A percentile compares a stretch with the other conserved stretches of the same genome.
Conservation (phyloP, 2,329 filamentous ascomycete genomes). For the Aspergillus amoenus region DNA sequence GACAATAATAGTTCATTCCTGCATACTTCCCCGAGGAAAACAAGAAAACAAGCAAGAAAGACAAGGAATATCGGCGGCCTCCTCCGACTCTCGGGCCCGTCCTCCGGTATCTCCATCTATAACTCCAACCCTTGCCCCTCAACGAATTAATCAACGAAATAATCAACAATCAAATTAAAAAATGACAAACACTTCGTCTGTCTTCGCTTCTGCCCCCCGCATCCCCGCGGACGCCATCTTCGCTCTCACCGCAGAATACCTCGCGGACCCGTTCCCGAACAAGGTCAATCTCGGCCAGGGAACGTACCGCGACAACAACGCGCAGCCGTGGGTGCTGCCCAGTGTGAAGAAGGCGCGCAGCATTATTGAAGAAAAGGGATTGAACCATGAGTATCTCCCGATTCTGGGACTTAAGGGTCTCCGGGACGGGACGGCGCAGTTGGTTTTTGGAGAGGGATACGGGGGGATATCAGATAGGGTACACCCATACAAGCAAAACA, state of each 20-base stretch:
- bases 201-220: constrained; percentile 19
- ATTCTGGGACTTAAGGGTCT: constrained; percentile 82
- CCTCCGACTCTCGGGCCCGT: not conserved
- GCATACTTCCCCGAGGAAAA: not conserved
- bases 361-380: constrained; percentile 60
- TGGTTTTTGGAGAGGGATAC: constrained; percentile 66
- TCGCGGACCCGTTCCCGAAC: constrained; percentile 65
- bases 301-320: constrained; percentile 86
- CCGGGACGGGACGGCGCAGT: constrained; percentile 78
- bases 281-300: constrained; percentile 94
- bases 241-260: constrained; percentile 51
- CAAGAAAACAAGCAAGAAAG: too few species aligned
- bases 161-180: not conserved
- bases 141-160: too few species aligned
- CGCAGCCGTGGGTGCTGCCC: constrained; percentile 90
- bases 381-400: constrained; percentile 93
- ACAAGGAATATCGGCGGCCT: not conserved
- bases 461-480: constrained; percentile 1
- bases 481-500: constrained; percentile 13
- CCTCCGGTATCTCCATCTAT: not conserved
- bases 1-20: not conserved
- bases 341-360: constrained; percentile 64
- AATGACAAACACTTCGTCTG: not conserved
- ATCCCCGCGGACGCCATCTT: constrained; percentile 26
- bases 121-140: not conserved